Percentiles rank a stretch among this genome's conserved stretches.
These are phyloP conservation scores for Sarcodon sp. DNA, from an alignment of 768 basidiomycete species.

Conservation along the genomic window DNA sequence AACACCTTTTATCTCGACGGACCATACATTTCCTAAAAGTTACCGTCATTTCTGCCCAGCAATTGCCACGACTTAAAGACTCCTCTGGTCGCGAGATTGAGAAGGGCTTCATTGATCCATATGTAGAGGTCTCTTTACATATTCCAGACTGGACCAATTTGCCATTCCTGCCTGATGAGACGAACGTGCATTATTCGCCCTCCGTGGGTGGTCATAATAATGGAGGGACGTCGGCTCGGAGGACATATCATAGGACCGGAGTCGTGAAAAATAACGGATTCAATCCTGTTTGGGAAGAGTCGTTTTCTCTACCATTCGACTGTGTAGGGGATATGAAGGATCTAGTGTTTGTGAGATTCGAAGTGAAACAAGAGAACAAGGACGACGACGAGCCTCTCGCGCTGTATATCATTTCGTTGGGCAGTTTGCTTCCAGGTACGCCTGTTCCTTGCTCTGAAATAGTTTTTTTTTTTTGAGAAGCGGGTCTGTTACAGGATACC, in stretches of 20 bases:
- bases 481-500: slow-evolving; percentile 45
- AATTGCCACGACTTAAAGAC: slow-evolving; percentile 68
- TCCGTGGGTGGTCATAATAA: slow-evolving; percentile 5
- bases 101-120: slow-evolving; percentile 52
- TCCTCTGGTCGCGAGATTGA: slow-evolving; percentile 47
- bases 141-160: slow-evolving; percentile 55
- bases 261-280: slow-evolving; percentile 81
- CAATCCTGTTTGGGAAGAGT: slow-evolving; percentile 82
- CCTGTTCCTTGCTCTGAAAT: slow-evolving; percentile 10
- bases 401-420: slow-evolving; percentile 60
- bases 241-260: slow-evolving; percentile 42
- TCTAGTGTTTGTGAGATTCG: slow-evolving; percentile 73
- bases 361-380: slow-evolving; percentile 52
- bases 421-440: slow-evolving; percentile 60
- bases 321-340: slow-evolving; percentile 69
- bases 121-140: slow-evolving; percentile 69
- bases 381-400: slow-evolving; percentile 58
- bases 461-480: background rate
- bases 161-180: slow-evolving; percentile 9
- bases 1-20: slow-evolving; percentile 37
- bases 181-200: slow-evolving; percentile 7
- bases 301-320: slow-evolving; percentile 58
- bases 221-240: slow-evolving; percentile 24
- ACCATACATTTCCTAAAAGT: slow-evolving; percentile 54
- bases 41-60: slow-evolving; percentile 82